phyloP scores from a whole-genome alignment of 192 early-diverging fungal genomes.

The Gigaspora rosea region DNA sequence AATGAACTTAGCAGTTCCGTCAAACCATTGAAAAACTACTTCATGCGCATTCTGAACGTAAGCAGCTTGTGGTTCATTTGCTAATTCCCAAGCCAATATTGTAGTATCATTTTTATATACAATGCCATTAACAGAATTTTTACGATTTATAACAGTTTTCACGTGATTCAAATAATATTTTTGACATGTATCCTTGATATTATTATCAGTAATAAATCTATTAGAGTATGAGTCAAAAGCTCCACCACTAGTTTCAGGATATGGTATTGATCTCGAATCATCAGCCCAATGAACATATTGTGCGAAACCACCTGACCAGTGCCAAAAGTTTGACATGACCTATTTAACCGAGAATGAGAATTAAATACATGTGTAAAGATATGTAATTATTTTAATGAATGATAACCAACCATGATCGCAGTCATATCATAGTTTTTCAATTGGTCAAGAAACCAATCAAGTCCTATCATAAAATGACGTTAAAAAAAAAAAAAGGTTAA shows the following conservation, averaged over 20 bases:
- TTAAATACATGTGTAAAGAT: too few relatives aligned
- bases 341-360: slow-evolving; percentile 29
- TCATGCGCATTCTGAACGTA: slow-evolving; percentile 11
- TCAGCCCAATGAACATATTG: slow-evolving; percentile 68
- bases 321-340: slow-evolving; percentile 67
- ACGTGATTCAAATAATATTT: slow-evolving; percentile 53
- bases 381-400: too few relatives aligned
- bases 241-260: slow-evolving; percentile 53
- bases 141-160: slow-evolving; percentile 41
- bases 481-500: neutral
- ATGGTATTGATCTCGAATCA: slow-evolving; percentile 52
- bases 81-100: slow-evolving; percentile 71
- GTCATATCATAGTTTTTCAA: slow-evolving; percentile 57
- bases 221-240: slow-evolving; percentile 50
- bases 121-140: slow-evolving; percentile 53
- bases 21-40: slow-evolving; percentile 50
- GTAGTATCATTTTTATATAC: slow-evolving; percentile 58
- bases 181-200: slow-evolving; percentile 37
- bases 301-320: slow-evolving; percentile 67
- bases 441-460: slow-evolving; percentile 64
- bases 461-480: slow-evolving; percentile 11
- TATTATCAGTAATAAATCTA: slow-evolving; percentile 51
- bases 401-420: slow-evolving; percentile 41
- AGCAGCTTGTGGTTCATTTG: slow-evolving; percentile 67
- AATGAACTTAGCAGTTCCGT: slow-evolving; percentile 51